Conservation (phyloP, 768 basidiomycete species). For the Podaxis sp. region DNA sequence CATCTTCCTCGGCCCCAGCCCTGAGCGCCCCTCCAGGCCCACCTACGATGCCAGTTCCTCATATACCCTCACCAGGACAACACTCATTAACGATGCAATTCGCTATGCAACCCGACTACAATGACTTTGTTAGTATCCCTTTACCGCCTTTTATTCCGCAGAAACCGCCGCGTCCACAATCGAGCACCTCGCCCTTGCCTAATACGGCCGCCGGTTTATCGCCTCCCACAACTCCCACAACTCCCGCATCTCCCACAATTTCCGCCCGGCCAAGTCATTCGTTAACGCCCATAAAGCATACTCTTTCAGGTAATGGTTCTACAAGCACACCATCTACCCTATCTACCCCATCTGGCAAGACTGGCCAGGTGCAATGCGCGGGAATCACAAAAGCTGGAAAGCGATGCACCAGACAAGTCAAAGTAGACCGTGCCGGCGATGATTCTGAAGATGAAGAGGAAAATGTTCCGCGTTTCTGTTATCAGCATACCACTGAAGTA, state of each 20-base stretch:
- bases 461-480: slow-evolving; percentile 53
- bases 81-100: slow-evolving; percentile 42
- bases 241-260: neutral
- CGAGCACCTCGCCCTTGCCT: neutral
- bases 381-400: slow-evolving; percentile 65
- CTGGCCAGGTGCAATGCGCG: slow-evolving; percentile 49
- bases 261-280: neutral
- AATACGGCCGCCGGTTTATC: neutral
- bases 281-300: neutral
- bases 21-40: slow-evolving; percentile 22
- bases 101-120: slow-evolving; percentile 28
- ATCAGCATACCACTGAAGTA: slow-evolving; percentile 61
- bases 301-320: slow-evolving; percentile 17
- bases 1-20: slow-evolving; percentile 19
- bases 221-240: neutral
- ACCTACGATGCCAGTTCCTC: slow-evolving; percentile 39
- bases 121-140: slow-evolving; percentile 18
- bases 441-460: slow-evolving; percentile 29
- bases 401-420: slow-evolving; percentile 61
- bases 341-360: slow-evolving; percentile 20
- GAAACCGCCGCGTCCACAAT: slow-evolving; percentile 3
- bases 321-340: slow-evolving; percentile 22
- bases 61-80: slow-evolving; percentile 25
- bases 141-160: slow-evolving; percentile 14
- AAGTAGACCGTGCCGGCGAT: slow-evolving; percentile 34